Evolutionary conservation across 2,329 filamentous ascomycete genomes (phyloP), one percentile per base, ranked within the genome.

Genomic region (Ceratocystis huliohia): DNA sequence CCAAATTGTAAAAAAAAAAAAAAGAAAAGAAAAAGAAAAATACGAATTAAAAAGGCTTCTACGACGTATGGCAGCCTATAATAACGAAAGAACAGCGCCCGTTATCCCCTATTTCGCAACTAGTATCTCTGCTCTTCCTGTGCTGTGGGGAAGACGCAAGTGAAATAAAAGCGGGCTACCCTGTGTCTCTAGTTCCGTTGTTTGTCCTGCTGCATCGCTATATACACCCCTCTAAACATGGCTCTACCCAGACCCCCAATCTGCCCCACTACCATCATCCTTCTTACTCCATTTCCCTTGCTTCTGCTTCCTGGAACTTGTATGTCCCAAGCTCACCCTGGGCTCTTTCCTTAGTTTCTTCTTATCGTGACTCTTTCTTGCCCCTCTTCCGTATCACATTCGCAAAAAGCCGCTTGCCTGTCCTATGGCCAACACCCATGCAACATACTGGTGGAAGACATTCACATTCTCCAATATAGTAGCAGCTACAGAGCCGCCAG

Each of bases 311-410:
- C 22, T 28, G 5, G 13, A 20, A 20, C 8, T 22, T 53, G 20
- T 6, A 25, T 53, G 7, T 10, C 48, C 20, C 20, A 20, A 48
- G 15, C 22, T 59, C 5, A 17, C 56, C 10, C 48, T 53, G 1
- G 48, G 20, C 8, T 53, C 48, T 15, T 53, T 25, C 20, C 48
- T 53, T 53, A 53, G 48, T 25, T 15, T 53, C 8, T 28, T 25
- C 56, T 41, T 59, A 59, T 59, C 28, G 56, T 59, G 56, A 59
- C 56, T 59, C 56, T 59, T 37, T 59, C 25, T 59, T 57, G 22
- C 56, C 56, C 37, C 37, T 41, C 37, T 41, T 41, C 37, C 13
- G 37, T 53, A 53, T 28, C 48, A 25, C 15, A 20, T 3, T 53
- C 22, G 48, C 20, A 15, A 5, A 25, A 59, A 37, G 56, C n/a